A percentile compares a stretch with the other conserved stretches of the same genome.
Evolutionary conservation across 2,329 filamentous ascomycete genomes (phyloP).

Genomic region (Talaromyces amestolkiae): DNA sequence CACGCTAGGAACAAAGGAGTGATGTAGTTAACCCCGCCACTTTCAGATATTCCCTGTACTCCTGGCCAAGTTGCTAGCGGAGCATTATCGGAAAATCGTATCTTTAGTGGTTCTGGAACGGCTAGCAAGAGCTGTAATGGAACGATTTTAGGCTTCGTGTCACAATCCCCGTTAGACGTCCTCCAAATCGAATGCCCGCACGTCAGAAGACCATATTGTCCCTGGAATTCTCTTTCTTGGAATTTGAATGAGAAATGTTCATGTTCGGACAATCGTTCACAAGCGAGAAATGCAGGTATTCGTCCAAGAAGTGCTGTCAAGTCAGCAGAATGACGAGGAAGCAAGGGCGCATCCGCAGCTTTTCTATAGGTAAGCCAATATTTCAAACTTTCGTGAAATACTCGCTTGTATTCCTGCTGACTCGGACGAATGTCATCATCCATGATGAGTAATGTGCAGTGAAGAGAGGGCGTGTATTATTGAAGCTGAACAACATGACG

Average conservation of each 20-base stretch:
- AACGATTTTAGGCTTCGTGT: background rate
- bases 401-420: background rate
- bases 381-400: background rate
- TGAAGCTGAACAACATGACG: no score
- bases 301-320: background rate
- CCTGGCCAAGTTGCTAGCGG: background rate
- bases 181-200: background rate
- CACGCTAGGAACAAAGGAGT: conserved; percentile 26
- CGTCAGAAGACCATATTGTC: background rate
- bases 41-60: background rate
- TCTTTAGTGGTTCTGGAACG: background rate
- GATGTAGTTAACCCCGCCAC: conserved; percentile 26
- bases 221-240: no score
- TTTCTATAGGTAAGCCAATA: background rate
- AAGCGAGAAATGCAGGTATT: background rate
- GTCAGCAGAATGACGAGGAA: background rate
- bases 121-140: background rate
- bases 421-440: background rate
- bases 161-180: background rate
- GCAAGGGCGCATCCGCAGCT: background rate
- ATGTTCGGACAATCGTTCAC: background rate
- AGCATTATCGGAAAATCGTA: background rate
- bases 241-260: background rate
- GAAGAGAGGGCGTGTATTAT: no score
- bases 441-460: background rate